These are phyloP conservation scores for Pseudocohnilembus persalinus DNA, from an alignment of 169 alveolate species.

Conservation along the genomic window DNA sequence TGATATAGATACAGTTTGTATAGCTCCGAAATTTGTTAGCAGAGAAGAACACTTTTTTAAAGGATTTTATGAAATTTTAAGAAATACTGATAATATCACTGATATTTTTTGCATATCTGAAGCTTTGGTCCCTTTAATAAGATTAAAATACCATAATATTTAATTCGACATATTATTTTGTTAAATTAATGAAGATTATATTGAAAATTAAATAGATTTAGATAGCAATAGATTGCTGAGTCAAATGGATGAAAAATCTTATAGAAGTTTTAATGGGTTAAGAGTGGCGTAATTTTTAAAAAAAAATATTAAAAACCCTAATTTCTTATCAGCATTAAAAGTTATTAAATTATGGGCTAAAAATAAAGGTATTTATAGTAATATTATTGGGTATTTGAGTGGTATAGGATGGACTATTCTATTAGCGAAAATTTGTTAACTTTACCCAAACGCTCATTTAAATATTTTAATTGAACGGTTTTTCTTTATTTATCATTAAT, in stretches of 20 bases:
- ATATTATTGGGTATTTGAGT: slow-evolving; percentile 83
- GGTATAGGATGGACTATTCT: slow-evolving; percentile 86
- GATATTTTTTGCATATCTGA: slow-evolving; percentile 65
- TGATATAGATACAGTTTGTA: slow-evolving; percentile 84
- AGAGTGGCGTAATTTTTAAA: slow-evolving; percentile 67
- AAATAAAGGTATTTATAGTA: slow-evolving; percentile 79
- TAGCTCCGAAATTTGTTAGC: slow-evolving; percentile 71
- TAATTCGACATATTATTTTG: slow-evolving; percentile 82
- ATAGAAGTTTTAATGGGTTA: slow-evolving; percentile 75
- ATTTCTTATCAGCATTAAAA: slow-evolving; percentile 65
- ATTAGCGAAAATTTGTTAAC: slow-evolving; percentile 71
- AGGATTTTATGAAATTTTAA: slow-evolving; percentile 57
- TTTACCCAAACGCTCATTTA: slow-evolving; percentile 68
- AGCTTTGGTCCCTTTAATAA: slow-evolving; percentile 82
- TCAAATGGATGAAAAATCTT: slow-evolving; percentile 70
- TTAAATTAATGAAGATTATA: slow-evolving; percentile 46
- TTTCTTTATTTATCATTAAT: slow-evolving; percentile 60
- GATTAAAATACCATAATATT: slow-evolving; percentile 66
- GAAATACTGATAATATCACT: slow-evolving; percentile 55
- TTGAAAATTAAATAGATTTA: slow-evolving; percentile 51
- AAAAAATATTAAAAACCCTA: slow-evolving; percentile 51
- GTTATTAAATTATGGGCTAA: slow-evolving; percentile 84
- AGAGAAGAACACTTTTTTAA: slow-evolving; percentile 68
- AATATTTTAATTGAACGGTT: slow-evolving; percentile 70
- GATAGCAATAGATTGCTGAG: slow-evolving; percentile 64